Base-by-base conservation (phyloP, 768 basidiomycete species). In the Phallus indusiatus region DNA sequence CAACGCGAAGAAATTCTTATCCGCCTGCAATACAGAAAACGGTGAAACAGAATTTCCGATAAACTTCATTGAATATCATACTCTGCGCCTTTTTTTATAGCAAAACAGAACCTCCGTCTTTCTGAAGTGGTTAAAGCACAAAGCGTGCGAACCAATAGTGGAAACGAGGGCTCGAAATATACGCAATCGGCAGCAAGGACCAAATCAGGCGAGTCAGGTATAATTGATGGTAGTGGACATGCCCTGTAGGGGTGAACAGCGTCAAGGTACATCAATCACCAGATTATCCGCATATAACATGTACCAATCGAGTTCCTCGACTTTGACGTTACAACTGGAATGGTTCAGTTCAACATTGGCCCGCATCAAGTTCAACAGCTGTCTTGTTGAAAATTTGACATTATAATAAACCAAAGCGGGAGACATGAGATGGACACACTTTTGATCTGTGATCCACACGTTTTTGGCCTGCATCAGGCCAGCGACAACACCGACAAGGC, bases 111-210 rank as follows among this genome's bases (percentile, higher is more conserved):
- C 79, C 59, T 91, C 86, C 17, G 86, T 80, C 18, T 71, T 70
- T 70, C 68, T 20, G 77, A 74, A 24, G 67, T 61, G 11, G 64
- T 68, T 37, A 95, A 79, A 48, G 85, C 80, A 35, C 74, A 77
- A 34, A 97, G 75, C 0, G 93, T 94, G 63, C 84, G 71, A 1
- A 94, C 88, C 0, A 97, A 81, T 12, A 94, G 78, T 8, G 92
- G 87, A 66, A 96, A 97, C 0, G 90, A 84, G 12, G 92, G 90
- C 71, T 96, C 94, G 63, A 91, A 93, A 73, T 97, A 97, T 9
- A 97, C 93, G 64, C 94, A 97, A 67, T 97, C 94, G 0, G 94
- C 94, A 1, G 90, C 91, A 5, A 97, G 79, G 60, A 97, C 79
- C 22, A 95, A 55, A 66, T 90, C 83, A 6, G 84, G 79, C 3